Conservation (phyloP, 2,329 filamentous ascomycete species). For the Fusarium avenaceum region DNA sequence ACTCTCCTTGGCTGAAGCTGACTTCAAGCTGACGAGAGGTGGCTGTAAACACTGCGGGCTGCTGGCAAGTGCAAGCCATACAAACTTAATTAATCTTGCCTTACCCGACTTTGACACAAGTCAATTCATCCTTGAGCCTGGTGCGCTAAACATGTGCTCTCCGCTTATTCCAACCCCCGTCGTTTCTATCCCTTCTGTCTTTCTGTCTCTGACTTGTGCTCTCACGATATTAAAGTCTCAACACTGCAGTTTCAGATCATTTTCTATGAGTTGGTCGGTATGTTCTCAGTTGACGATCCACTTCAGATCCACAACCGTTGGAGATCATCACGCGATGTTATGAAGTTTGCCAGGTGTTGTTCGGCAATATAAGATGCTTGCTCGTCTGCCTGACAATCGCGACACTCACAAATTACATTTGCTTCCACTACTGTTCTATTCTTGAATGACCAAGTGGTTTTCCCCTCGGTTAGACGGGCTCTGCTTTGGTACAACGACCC, state of each 20-base stretch:
- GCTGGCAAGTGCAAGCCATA: constrained; percentile 17
- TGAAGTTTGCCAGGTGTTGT: not conserved
- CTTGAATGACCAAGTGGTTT: constrained; percentile 17
- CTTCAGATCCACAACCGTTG: not conserved
- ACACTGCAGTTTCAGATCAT: not conserved
- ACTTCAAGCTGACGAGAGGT: constrained; percentile 44
- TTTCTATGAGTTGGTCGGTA: not conserved
- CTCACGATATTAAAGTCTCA: not conserved
- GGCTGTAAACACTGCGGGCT: constrained; percentile 17
- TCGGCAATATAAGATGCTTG: not conserved
- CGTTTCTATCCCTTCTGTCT: not conserved
- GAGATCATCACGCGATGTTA: not conserved
- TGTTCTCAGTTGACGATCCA: not conserved
- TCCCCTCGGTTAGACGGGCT: not conserved
- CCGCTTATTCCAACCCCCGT: not conserved
- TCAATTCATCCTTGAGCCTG: constrained; percentile 7
- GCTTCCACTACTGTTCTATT: not conserved
- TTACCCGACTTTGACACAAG: constrained; percentile 13
- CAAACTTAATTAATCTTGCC: constrained; percentile 25
- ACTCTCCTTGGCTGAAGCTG: constrained; percentile 32
- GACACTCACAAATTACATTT: not conserved
- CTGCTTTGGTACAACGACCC: constrained; percentile 3
- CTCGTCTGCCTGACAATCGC: not conserved
- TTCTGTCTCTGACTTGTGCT: not conserved
- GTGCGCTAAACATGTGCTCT: constrained; percentile 9